phyloP scores from a whole-genome alignment of 257 asterid species.

The Ehretia macrophylla region DNA sequence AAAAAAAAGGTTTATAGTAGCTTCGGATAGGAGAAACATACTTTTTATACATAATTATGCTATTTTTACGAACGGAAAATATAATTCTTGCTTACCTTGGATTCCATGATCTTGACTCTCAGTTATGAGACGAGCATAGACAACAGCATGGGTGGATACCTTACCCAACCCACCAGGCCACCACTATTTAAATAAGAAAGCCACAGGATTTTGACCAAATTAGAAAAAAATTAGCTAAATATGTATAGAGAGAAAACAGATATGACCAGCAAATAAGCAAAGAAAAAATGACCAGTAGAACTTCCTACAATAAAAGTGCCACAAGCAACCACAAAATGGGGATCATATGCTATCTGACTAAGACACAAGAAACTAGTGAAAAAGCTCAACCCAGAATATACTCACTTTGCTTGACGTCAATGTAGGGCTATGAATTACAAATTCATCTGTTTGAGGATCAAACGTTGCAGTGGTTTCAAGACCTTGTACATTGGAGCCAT shows the following conservation, averaged over 20 bases:
- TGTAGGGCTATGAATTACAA: constrained; percentile 90
- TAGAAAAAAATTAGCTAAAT: neutral
- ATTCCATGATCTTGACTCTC: constrained; percentile 85
- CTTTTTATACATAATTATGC: neutral
- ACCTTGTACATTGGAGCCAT: constrained; percentile 98
- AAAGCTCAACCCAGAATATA: neutral
- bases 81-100: constrained; percentile 51
- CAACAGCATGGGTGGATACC: constrained; percentile 87
- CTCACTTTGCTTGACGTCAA: constrained; percentile 97
- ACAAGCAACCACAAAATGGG: neutral
- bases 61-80: neutral
- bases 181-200: constrained; percentile 51
- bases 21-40: neutral
- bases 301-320: neutral
- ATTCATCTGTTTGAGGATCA: constrained; percentile 89
- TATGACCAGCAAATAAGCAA: neutral
- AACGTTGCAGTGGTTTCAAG: constrained; percentile 98
- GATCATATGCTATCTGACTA: too few relatives aligned
- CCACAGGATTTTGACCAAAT: constrained; percentile 15
- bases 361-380: neutral
- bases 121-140: constrained; percentile 81
- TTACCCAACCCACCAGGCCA: constrained; percentile 99
- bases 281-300: neutral
- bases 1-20: neutral
- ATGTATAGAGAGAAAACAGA: neutral